phyloP scores from a whole-genome alignment of 768 basidiomycete genomes.

The Guyanaporus albipodus region DNA sequence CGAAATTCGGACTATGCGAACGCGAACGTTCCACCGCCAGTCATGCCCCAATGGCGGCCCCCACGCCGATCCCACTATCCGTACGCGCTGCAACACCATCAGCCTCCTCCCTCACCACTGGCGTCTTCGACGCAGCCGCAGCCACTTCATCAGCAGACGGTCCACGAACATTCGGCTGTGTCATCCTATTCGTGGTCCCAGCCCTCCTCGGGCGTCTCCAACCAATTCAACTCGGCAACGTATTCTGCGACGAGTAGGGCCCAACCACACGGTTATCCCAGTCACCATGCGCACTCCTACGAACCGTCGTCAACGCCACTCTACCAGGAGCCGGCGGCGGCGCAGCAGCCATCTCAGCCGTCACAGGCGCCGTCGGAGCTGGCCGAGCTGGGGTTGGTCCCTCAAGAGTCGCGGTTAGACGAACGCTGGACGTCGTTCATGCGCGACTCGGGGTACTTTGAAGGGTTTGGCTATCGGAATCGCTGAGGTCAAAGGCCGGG shows the following conservation, averaged over 20 bases:
- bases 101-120: constrained; percentile 6
- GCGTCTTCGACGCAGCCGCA: constrained; percentile 1
- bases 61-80: constrained; percentile 27
- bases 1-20: constrained; percentile 7
- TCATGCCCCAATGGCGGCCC: constrained; percentile 26
- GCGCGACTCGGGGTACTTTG: constrained; percentile 50
- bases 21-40: constrained; percentile 6
- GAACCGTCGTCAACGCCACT: constrained; percentile 7
- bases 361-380: constrained; percentile 39
- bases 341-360: constrained; percentile 4
- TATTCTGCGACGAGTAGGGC: constrained; percentile 11
- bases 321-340: constrained; percentile 2
- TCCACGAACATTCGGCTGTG: constrained; percentile 16
- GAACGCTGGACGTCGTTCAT: constrained; percentile 61
- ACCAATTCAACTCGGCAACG: constrained; percentile 4
- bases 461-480: constrained; percentile 29
- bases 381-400: constrained; percentile 57
- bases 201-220: constrained; percentile 1
- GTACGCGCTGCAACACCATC: constrained; percentile 21
- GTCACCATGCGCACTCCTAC: constrained; percentile 19
- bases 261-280: constrained; percentile 6
- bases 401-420: constrained; percentile 50
- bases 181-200: constrained; percentile 17
- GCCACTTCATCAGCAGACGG: constrained; percentile 11
- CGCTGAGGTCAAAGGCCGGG: too few relatives aligned